Base-by-base conservation (phyloP, 768 basidiomycete genomes). In the Boletus vermiculosoides region DNA sequence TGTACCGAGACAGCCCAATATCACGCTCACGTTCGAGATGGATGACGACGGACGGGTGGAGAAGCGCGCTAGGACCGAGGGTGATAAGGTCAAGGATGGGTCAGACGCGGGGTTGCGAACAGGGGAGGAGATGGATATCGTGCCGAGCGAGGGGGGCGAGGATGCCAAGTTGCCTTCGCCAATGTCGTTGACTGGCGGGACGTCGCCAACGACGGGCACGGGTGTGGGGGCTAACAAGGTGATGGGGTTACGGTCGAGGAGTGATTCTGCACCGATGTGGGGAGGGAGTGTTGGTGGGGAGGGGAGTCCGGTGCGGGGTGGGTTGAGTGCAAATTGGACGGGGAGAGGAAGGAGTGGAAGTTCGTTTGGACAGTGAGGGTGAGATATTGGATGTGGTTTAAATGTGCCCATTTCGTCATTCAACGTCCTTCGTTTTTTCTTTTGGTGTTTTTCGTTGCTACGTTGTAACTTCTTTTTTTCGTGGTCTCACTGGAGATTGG, bases 241-340 rank as follows among this genome's bases (percentile, higher is more conserved):
- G 50, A 65, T 23, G 52, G 56, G 71, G 46, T 16, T 63, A 18
- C 67, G 67, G 0, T 63, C 61, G 10, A 59, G 65, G 39, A 63
- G 68, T 15, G 65, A 71, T 55, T 71, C 65, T 5, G 60, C 62
- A 8, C 62, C 63, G 15, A 70, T 62, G 59, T 64, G 60, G 62
- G 59, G 54, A 22, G 33, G 65, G 50, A 51, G 60, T 57, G 52
- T 63, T 36, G 3, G 66, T 58, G 56, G 57, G 31, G 51, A 70
- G 23, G 50, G 56, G 33, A 16, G 62, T 25, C 28, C 62, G 59
- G 54, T 40, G 54, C 60, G 60, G 10, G 56, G 60, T 10, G 69
- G 66, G 41, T 48, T 70, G 58, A 70, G 64, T 28, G 69, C 71
- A 2, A 72, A 68, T 28, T 70, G 69, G 69, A 59, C 25, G 3